These are phyloP conservation scores for Chlorella sp. DNA, from an alignment of 139 green algal genomes.

Conservation along the genomic window DNA sequence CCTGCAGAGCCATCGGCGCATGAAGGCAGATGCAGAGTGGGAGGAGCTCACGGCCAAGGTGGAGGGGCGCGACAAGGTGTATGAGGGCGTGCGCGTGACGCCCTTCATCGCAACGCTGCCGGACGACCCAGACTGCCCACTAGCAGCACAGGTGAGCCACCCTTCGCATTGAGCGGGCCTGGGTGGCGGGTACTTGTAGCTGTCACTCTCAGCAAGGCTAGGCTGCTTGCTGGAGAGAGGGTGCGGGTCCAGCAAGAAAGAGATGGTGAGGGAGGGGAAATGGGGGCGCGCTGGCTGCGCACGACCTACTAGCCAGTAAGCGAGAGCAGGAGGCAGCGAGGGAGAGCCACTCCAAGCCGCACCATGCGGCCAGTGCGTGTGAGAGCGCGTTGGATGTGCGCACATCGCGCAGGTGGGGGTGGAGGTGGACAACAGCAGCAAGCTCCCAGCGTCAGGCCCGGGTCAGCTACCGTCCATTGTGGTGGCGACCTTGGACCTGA, in stretches of 20 bases:
- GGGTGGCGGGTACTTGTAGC: too few species aligned
- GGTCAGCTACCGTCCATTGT: conserved; percentile 25
- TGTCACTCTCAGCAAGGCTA: too few species aligned
- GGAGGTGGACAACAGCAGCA: conserved; percentile 43
- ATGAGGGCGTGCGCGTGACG: conserved; percentile 39
- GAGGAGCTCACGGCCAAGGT: conserved; percentile 55
- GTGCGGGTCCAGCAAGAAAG: too few species aligned
- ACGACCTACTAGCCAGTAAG: too few species aligned
- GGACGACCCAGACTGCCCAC: conserved; percentile 4
- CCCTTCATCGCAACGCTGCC: conserved; percentile 43
- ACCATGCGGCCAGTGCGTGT: too few species aligned
- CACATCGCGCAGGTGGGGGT: neutral
- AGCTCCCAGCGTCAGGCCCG: conserved; percentile 40
- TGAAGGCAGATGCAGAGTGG: conserved; percentile 74
- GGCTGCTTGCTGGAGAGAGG: too few species aligned
- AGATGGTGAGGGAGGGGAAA: too few species aligned
- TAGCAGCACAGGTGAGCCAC: neutral
- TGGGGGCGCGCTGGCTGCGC: too few species aligned
- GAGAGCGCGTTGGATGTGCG: too few species aligned
- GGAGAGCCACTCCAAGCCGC: too few species aligned
- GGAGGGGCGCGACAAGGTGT: conserved; percentile 33
- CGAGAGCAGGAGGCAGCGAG: too few species aligned
- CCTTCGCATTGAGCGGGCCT: too few species aligned
- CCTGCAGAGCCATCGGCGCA: conserved; percentile 56
- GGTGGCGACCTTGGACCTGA: conserved; percentile 71